These are phyloP conservation scores for Plantago ovata DNA, from an alignment of 257 asterid species.

Conservation along the genomic window DNA sequence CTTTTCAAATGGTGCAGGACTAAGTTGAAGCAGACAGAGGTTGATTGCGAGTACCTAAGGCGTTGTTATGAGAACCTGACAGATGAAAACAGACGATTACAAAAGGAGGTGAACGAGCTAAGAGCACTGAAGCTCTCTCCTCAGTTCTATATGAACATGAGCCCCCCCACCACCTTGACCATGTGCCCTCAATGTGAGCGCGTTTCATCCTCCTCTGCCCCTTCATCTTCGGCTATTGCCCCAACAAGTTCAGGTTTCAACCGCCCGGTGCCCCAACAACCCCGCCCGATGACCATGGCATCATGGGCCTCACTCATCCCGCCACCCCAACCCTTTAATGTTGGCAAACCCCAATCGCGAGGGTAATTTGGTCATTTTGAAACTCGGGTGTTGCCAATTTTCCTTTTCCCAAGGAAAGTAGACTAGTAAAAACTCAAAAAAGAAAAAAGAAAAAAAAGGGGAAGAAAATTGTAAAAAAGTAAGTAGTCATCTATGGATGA, in stretches of 20 bases:
- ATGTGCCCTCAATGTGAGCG: slow-evolving; percentile 99
- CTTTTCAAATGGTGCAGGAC: slow-evolving; percentile 49
- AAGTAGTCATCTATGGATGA: slow-evolving; percentile 3
- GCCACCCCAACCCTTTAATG: slow-evolving; percentile 28
- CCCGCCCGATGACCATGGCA: slow-evolving; percentile 31
- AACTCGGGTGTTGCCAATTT: too few species aligned
- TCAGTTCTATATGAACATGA: slow-evolving; percentile 86
- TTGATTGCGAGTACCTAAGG: slow-evolving; percentile 83
- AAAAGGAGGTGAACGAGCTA: slow-evolving; percentile 81
- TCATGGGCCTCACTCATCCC: slow-evolving; percentile 59
- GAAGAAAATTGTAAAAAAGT: slow-evolving; percentile 31
- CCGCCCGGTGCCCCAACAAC: slow-evolving; percentile 31
- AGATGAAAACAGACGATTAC: slow-evolving; percentile 75
- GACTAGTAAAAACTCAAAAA: slow-evolving; percentile 14
- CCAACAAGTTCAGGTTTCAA: slow-evolving; percentile 10
- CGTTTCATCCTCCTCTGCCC: slow-evolving; percentile 37
- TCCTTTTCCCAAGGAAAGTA: not conserved
- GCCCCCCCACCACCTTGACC: slow-evolving; percentile 91
- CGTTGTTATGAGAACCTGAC: slow-evolving; percentile 89
- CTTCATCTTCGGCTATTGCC: slow-evolving; percentile 22
- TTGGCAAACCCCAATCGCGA: slow-evolving; percentile 29
- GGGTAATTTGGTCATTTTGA: slow-evolving; percentile 8
- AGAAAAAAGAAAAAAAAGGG: too few species aligned
- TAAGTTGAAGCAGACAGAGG: slow-evolving; percentile 94
- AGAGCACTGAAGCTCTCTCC: slow-evolving; percentile 85